Conservation (phyloP, 768 basidiomycete species). For the Panaeolus cyanescens region DNA sequence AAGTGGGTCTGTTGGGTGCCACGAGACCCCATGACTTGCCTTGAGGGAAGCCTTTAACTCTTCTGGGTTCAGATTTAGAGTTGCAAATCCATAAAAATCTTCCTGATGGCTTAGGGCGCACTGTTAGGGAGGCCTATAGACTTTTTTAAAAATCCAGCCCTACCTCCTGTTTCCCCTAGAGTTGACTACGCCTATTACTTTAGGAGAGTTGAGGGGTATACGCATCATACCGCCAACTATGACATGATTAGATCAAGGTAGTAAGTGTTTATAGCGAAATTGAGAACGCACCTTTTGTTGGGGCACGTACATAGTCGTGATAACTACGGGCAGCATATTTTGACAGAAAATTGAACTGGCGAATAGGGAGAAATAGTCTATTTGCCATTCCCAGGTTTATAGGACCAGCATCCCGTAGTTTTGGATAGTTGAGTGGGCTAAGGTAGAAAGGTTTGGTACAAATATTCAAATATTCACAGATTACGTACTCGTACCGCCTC, state of each 20-base stretch:
- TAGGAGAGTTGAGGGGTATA: slow-evolving; percentile 73
- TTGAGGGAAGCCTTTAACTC: slow-evolving; percentile 71
- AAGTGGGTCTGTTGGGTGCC: slow-evolving; percentile 55
- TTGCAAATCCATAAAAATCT: slow-evolving; percentile 79
- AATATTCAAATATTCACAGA: background rate
- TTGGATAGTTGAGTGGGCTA: background rate
- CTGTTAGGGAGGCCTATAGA: slow-evolving; percentile 8
- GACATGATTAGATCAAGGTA: background rate
- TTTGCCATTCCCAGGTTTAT: slow-evolving; percentile 19
- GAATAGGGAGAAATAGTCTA: slow-evolving; percentile 18
- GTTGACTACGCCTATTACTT: slow-evolving; percentile 74
- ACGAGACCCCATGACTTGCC: slow-evolving; percentile 62
- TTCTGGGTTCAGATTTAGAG: slow-evolving; percentile 73
- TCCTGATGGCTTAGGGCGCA: slow-evolving; percentile 72
- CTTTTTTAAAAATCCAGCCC: slow-evolving; percentile 4
- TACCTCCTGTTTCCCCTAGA: slow-evolving; percentile 79
- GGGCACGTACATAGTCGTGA: slow-evolving; percentile 73
- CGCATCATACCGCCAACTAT: slow-evolving; percentile 61
- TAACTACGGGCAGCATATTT: slow-evolving; percentile 36
- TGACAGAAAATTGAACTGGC: slow-evolving; percentile 10
- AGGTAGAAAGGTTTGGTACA: slow-evolving; percentile 7
- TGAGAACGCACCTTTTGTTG: slow-evolving; percentile 31
- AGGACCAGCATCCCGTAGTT: slow-evolving; percentile 20
- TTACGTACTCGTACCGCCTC: background rate
- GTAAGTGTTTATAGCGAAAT: background rate